Evolutionary conservation across 2,329 filamentous ascomycete genomes (phyloP).

Genomic region (Ceratocystis eucalypticola): DNA sequence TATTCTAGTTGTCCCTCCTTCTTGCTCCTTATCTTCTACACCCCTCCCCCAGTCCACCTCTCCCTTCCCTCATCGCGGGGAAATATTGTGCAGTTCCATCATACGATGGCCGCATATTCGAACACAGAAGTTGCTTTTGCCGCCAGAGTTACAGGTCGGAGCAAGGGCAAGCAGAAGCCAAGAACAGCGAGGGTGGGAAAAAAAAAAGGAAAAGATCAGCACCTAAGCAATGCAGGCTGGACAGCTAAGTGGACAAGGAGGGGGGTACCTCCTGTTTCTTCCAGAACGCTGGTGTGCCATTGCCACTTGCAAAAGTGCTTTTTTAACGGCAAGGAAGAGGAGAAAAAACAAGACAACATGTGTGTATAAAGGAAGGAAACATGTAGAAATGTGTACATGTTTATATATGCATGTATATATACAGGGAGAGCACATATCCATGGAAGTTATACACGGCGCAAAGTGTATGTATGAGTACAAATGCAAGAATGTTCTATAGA

Average conservation of each 20-base stretch:
- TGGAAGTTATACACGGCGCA: too few species aligned
- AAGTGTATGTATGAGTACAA: too few species aligned
- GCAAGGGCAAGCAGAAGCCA: not conserved
- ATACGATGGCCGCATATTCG: slow-evolving; percentile 5
- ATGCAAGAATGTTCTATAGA: too few species aligned
- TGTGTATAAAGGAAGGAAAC: too few species aligned
- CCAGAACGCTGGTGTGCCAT: not conserved
- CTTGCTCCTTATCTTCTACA: not conserved
- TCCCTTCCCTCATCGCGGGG: not conserved
- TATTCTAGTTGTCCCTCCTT: not conserved
- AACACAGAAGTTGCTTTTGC: slow-evolving; percentile 5
- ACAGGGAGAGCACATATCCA: too few species aligned
- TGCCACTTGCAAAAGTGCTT: slow-evolving; percentile 1
- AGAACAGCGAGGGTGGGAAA: not conserved
- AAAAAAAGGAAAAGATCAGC: not conserved
- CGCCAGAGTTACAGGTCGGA: not conserved
- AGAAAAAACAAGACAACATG: not conserved
- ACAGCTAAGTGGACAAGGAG: not conserved
- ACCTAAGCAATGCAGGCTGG: too few species aligned
- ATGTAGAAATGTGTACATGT: too few species aligned
- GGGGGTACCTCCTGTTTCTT: not conserved
- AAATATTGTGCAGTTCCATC: slow-evolving; percentile 4
- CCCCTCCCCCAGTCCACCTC: not conserved
- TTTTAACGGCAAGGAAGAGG: not conserved
- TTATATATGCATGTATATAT: too few species aligned